phyloP scores from a whole-genome alignment of 345 rosid genomes.

The Nephelium lappaceum region DNA sequence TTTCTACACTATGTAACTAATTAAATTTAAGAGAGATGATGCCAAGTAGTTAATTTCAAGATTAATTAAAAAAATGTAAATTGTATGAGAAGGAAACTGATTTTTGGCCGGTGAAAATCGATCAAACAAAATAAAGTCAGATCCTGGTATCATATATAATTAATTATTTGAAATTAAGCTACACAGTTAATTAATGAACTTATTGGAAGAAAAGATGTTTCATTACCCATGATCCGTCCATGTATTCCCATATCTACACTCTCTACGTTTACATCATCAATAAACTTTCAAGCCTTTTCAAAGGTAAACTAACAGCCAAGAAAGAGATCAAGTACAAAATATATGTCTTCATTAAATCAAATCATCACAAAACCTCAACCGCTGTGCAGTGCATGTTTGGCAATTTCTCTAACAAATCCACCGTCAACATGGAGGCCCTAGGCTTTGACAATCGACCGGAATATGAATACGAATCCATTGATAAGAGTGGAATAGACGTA shows the following conservation, averaged over 20 bases:
- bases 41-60: too few relatives aligned
- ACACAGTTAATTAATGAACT: background rate
- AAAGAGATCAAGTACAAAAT: background rate
- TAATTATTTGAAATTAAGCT: background rate
- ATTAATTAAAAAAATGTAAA: too few relatives aligned
- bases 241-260: background rate
- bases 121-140: too few relatives aligned
- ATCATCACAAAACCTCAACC: conserved; percentile 38
- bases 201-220: background rate
- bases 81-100: too few relatives aligned
- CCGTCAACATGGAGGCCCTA: conserved; percentile 49
- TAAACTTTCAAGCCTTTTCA: background rate
- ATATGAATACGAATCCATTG: conserved; percentile 9
- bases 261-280: background rate
- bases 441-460: conserved; percentile 32
- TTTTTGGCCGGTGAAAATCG: background rate
- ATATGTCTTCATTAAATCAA: too few relatives aligned
- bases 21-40: too few relatives aligned
- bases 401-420: conserved; percentile 45
- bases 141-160: background rate
- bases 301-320: background rate
- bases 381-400: conserved; percentile 42
- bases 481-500: conserved; percentile 17
- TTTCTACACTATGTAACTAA: too few relatives aligned
- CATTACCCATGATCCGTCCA: background rate